Evolutionary conservation across 2,329 filamentous ascomycete species (phyloP).

Genomic region (Podosphaera xanthii): DNA sequence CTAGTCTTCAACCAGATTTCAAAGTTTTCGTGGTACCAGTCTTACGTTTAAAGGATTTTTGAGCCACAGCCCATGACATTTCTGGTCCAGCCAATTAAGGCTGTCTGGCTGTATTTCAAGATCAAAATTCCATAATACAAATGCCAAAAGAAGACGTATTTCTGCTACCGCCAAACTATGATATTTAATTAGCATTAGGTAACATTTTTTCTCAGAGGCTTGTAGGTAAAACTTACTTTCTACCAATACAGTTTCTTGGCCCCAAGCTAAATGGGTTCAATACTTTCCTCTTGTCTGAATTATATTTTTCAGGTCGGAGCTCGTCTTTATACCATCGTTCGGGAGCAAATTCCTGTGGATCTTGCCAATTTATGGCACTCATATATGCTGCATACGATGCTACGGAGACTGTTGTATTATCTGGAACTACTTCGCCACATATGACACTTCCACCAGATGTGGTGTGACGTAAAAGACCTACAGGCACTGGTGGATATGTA

Average conservation of each 20-base stretch:
- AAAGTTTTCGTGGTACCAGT: not conserved
- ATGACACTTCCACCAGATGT: conserved; percentile 5
- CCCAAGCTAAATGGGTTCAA: conserved; percentile 6
- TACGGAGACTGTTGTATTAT: conserved; percentile 5
- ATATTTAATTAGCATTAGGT: not conserved
- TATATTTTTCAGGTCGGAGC: conserved; percentile 1
- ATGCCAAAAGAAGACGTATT: conserved; percentile 7
- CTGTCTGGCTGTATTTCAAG: conserved; percentile 3
- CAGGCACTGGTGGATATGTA: conserved; percentile 16
- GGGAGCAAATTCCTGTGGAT: conserved; percentile 4
- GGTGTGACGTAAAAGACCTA: conserved; percentile 4
- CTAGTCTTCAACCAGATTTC: not conserved
- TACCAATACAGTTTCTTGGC: conserved; percentile 8
- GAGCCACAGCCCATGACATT: conserved; percentile 4
- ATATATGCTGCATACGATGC: conserved; percentile 14
- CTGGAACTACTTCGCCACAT: conserved; percentile 4
- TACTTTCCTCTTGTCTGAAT: conserved; percentile 4
- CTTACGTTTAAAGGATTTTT: conserved; percentile 3
- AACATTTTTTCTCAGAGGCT: not conserved
- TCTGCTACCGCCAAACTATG: conserved; percentile 5
- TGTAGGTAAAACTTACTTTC: conserved; percentile 2
- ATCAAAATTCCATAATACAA: conserved; percentile 11
- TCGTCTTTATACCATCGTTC: conserved; percentile 16
- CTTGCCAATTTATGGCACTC: conserved; percentile 6
- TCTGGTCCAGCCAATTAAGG: conserved; percentile 1